Base-by-base conservation (phyloP, 169 alveolate species). In the Babesia ovata region DNA sequence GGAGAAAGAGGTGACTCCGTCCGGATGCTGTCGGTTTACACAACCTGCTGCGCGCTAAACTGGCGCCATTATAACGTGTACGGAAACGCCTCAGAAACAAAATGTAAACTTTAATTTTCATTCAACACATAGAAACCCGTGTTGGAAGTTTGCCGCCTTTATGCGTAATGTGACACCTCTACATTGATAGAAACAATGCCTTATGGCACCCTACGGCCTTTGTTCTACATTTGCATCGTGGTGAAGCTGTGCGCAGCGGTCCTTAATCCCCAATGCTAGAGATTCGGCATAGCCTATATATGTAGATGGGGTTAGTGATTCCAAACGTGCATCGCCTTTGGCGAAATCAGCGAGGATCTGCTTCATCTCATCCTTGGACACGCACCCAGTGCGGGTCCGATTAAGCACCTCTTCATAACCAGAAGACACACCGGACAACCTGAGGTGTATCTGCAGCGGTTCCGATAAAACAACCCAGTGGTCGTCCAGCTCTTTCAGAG, bases 391-490 rank as follows among this genome's bases (percentile, higher is more conserved):
- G 46, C 92, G 63, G 6, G 92, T 86, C 50, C 78, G 86, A 13
- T 58, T 33, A 65, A 84, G 79, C 56, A 90, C 84, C 49, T 86
- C 75, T 61, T 90, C 94, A 83, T 82, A 90, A 3, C 91, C 92
- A 60, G 79, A 71, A 29, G 62, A 36, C 50, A 71, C 76, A 26
- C 91, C 91, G 69, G 49, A 90, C 86, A 92, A 92, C 82, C 97
- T 86, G 94, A 97, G 87, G 12, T 93, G 84, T 33, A 95, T 91
- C 77, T 97, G 95, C 21, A 94, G 88, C 0, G 98, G 98, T 83
- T 97, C 99, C 39, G 98, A 98, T 16, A 97, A 88, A 0, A 96
- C 91, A 62, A 93, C 96, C 97, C 98, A 97, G 70, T 97, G 94
- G 36, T 88, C 39, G 50, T 95, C 87, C 16, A 97, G 84, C 57